phyloP scores from a whole-genome alignment of 331 rosid genomes.

The Prunus yedoensis region DNA sequence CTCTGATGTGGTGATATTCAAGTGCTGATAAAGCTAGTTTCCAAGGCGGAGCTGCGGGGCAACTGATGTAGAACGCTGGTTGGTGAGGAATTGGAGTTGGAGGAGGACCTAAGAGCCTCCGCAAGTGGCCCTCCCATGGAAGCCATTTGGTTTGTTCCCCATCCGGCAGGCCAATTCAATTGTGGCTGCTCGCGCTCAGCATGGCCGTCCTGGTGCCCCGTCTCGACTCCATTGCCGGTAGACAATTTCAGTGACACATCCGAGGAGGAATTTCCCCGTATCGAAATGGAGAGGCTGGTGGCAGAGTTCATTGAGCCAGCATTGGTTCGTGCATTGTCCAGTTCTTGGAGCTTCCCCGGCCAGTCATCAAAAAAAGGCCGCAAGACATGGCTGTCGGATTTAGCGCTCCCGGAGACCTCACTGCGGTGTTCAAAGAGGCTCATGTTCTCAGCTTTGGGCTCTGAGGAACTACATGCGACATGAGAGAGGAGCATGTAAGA shows the following conservation, averaged over 20 bases:
- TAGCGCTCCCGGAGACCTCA: conserved; percentile 44
- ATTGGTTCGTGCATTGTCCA: conserved; percentile 45
- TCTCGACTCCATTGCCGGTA: conserved; percentile 56
- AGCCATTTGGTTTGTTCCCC: conserved; percentile 68
- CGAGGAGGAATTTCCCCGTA: conserved; percentile 55
- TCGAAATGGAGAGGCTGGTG: conserved; percentile 78
- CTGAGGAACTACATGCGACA: conserved; percentile 38
- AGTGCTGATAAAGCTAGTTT: conserved; percentile 53
- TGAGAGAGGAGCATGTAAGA: neutral
- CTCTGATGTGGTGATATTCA: neutral
- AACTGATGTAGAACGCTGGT: conserved; percentile 85
- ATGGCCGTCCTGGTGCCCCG: conserved; percentile 36
- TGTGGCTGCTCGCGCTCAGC: conserved; percentile 47
- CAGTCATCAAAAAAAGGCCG: conserved; percentile 91
- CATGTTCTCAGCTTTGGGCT: conserved; percentile 45
- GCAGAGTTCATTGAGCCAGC: conserved; percentile 39
- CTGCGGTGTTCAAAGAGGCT: conserved; percentile 32
- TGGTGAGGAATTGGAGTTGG: conserved; percentile 70
- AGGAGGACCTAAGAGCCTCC: conserved; percentile 80
- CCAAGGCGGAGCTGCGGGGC: conserved; percentile 54
- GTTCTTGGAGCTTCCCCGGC: conserved; percentile 67
- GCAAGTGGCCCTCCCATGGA: conserved; percentile 99
- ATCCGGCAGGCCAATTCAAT: conserved; percentile 65
- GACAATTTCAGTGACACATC: conserved; percentile 85
- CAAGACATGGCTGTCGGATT: conserved; percentile 66